A percentile compares a stretch with the other conserved stretches of the same genome.
These are phyloP conservation scores for Cryptosporidium meleagridis DNA, from an alignment of 169 alveolate species.

Conservation along the genomic window DNA sequence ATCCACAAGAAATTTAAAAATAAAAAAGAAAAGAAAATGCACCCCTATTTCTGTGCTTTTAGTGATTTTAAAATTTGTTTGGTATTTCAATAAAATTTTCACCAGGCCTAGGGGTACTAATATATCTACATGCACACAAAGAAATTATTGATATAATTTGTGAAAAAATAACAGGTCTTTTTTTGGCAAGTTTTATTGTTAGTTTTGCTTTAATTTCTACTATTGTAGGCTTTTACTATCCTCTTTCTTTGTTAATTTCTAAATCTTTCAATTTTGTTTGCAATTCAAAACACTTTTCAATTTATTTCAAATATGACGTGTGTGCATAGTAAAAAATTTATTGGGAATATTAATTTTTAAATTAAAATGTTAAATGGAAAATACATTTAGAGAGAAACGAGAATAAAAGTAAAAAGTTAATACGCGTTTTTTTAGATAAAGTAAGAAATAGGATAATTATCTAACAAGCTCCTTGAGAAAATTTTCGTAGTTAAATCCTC, in stretches of 20 bases:
- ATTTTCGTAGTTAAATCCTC: conserved; percentile 47
- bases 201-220: too few relatives aligned
- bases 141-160: not conserved
- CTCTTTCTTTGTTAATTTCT: not conserved
- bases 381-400: not conserved
- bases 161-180: too few relatives aligned
- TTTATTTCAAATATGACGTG: not conserved
- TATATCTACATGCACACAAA: not conserved
- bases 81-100: not conserved
- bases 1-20: not conserved
- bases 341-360: not conserved
- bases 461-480: conserved; percentile 26
- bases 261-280: too few relatives aligned
- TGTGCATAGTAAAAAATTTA: not conserved
- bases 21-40: not conserved
- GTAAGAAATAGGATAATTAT: not conserved
- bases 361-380: too few relatives aligned
- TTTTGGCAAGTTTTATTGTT: not conserved
- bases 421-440: not conserved
- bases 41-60: not conserved
- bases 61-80: too few relatives aligned
- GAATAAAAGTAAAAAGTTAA: not conserved
- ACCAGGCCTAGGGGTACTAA: not conserved
- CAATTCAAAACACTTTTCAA: not conserved
- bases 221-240: too few relatives aligned